Conservation (phyloP, 495 filamentous ascomycete species). For the Niebla homalea region DNA sequence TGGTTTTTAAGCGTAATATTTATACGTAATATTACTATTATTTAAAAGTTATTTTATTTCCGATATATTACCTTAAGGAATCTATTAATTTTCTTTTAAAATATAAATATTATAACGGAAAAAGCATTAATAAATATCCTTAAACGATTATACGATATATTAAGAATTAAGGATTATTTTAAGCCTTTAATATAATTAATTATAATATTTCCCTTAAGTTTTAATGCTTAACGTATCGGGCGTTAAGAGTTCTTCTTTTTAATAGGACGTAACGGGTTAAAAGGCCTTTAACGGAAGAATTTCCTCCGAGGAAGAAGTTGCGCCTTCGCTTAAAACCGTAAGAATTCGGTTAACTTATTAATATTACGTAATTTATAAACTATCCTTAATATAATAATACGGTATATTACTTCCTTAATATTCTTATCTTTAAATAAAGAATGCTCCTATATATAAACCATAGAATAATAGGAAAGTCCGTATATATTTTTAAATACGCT, state of each 20-base stretch:
- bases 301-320: background rate
- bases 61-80: conserved; percentile 7
- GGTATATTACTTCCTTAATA: too few species aligned
- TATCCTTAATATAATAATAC: too few species aligned
- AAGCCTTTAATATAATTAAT: too few species aligned
- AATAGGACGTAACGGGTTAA: background rate
- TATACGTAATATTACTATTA: too few species aligned
- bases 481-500: too few species aligned
- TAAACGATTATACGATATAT: too few species aligned
- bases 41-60: too few species aligned
- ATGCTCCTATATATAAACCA: background rate
- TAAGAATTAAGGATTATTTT: too few species aligned
- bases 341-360: background rate
- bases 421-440: background rate
- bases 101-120: too few species aligned
- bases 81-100: conserved; percentile 8
- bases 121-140: too few species aligned
- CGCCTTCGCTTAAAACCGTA: background rate
- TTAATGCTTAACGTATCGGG: background rate
- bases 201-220: background rate
- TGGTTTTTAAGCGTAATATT: too few species aligned
- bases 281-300: too few species aligned
- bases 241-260: background rate
- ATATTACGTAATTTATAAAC: conserved; percentile 6
- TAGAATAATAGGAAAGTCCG: background rate